Evolutionary conservation across 2,329 filamentous ascomycete genomes (phyloP), one percentile per base, ranked within the genome.

Genomic region (Aspergillus alliaceus): DNA sequence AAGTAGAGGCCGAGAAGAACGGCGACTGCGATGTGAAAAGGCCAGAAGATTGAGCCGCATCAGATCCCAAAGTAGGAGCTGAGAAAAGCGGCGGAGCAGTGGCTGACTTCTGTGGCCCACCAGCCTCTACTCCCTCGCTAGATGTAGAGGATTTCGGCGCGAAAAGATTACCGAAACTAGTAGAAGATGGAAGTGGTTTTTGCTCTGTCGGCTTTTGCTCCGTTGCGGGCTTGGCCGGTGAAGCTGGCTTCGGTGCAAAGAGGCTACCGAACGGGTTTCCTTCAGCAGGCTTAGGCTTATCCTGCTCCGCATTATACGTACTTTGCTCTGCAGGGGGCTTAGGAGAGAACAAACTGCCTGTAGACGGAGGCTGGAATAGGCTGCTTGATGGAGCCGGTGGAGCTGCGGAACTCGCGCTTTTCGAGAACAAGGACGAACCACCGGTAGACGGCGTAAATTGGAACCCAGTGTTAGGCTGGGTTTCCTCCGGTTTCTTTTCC

Each of bases 331-430:
- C 15, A 44, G 40, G 9, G 6, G 60, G 56, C 32, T 70, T 65
- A 1, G 62, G 63, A 25, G 60, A 61, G 54, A 71, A 66, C 9
- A 68, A 42, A 39, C 61, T 70, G 53, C 58, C 62, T 5, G 64
- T 53, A 15, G 62, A 56, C 7, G 63, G 51, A n/a, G 64, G 48
- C 50, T 66, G 65, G 39, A 64, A 64, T 9, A 62, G 44, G 3
- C 52, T 56, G 53, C 37, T 57, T 11, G 61, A 53, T 27, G 59
- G 53, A 29, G 58, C 9, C 2, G 56, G 34, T n/a, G 59, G 53
- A n/a, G 57, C 54, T 9, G 57, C 24, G 34, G 64, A 24, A 37
- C 53, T 58, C 18, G 54, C 48, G 35, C 22, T 61, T 54, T 63
- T 60, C 3, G 62, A 63, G 37, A 69, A 68, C 22, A 66, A 42